A percentile compares a stretch with the other conserved stretches of the same genome.
Evolutionary conservation across 768 basidiomycete genomes (phyloP).

Genomic region (Hydnomerulius pinastri): DNA sequence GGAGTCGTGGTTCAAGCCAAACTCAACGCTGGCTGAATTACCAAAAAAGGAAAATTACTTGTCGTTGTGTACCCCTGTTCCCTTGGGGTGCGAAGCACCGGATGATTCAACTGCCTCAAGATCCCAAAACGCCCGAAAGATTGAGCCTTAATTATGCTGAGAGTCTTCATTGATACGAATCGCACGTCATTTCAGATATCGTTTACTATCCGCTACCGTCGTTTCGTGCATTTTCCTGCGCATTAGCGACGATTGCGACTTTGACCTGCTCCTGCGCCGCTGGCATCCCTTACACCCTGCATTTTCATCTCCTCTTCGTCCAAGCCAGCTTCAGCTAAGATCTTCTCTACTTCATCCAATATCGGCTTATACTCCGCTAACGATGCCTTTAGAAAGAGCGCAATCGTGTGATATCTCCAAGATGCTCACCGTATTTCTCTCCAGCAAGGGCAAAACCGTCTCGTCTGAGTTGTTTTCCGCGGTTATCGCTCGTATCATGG

Average conservation of each 20-base stretch:
- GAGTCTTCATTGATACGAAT: no score
- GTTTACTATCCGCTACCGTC: no score
- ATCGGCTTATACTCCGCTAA: slow-evolving; percentile 81
- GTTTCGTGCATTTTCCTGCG: no score
- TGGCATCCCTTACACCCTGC: slow-evolving; percentile 47
- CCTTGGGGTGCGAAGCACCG: no score
- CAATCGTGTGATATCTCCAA: not conserved
- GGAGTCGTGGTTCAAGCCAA: not conserved
- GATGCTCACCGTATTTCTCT: slow-evolving; percentile 65
- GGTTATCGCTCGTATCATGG: slow-evolving; percentile 53
- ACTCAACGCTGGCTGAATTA: not conserved
- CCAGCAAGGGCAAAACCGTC: slow-evolving; percentile 80
- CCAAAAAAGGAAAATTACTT: not conserved
- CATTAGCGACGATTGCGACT: slow-evolving; percentile 51
- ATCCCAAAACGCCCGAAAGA: no score
- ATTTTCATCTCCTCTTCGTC: slow-evolving; percentile 80
- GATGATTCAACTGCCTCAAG: no score
- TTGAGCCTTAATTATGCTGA: no score
- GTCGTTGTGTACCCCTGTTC: not conserved
- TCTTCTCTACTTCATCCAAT: slow-evolving; percentile 79
- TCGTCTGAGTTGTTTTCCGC: slow-evolving; percentile 76
- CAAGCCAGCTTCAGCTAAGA: slow-evolving; percentile 79
- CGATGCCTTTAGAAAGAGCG: not conserved
- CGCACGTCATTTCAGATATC: no score
- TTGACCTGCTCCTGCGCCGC: slow-evolving; percentile 41